Conservation (phyloP, 2,329 filamentous ascomycete species). For the Fulvia fulva region DNA sequence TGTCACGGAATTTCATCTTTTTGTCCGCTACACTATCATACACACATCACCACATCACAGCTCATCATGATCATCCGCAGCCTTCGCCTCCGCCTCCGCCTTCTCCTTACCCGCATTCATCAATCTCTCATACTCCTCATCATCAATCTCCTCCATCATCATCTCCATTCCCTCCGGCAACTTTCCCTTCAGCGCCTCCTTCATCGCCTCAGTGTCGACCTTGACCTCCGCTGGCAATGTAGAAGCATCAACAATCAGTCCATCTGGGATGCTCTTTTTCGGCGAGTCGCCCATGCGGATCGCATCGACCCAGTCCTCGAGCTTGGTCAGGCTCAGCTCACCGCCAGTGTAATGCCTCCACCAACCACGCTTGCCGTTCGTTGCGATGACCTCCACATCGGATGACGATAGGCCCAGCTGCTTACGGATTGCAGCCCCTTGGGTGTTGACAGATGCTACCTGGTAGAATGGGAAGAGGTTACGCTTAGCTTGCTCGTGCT, state of each 20-base stretch:
- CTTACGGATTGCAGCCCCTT: constrained; percentile 52
- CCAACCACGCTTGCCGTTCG: constrained; percentile 85
- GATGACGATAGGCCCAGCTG: constrained; percentile 58
- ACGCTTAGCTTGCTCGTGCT: constrained; percentile 62
- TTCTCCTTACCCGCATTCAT: constrained; percentile 25
- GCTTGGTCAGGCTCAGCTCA: constrained; percentile 52
- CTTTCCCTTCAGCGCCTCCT: constrained; percentile 24
- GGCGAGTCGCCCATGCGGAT: constrained; percentile 82
- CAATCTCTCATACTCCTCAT: constrained; percentile 31
- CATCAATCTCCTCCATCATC: constrained; percentile 34
- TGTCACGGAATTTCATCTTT: background rate
- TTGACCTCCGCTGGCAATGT: constrained; percentile 25
- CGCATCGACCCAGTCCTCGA: constrained; percentile 87
- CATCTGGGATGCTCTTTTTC: constrained; percentile 66
- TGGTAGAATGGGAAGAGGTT: constrained; percentile 81
- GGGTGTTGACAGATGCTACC: constrained; percentile 61
- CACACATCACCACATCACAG: constrained; percentile 17
- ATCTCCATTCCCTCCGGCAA: constrained; percentile 32
- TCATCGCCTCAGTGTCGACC: constrained; percentile 20
- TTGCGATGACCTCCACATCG: constrained; percentile 68
- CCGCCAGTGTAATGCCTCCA: constrained; percentile 65
- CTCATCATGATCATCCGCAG: constrained; percentile 28
- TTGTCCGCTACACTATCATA: background rate
- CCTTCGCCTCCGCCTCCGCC: constrained; percentile 3
- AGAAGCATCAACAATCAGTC: constrained; percentile 33